Percentiles rank a stretch among this genome's conserved stretches.
Evolutionary conservation across 2,329 filamentous ascomycete genomes (phyloP).

Genomic region (Chalaropsis ovoidea): DNA sequence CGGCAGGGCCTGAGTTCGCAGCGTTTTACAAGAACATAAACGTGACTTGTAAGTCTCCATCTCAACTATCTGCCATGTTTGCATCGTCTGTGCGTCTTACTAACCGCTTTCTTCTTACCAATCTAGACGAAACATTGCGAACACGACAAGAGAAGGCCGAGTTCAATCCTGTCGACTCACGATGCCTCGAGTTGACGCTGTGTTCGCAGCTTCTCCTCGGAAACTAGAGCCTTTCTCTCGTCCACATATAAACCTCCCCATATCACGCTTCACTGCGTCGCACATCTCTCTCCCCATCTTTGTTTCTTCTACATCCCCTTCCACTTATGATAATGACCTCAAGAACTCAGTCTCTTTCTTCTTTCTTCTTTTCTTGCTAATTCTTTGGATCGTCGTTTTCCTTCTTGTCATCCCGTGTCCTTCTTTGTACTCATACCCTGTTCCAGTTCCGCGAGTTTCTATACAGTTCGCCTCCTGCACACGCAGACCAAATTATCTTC

Average conservation of each 20-base stretch:
- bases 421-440: not conserved
- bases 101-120: not conserved
- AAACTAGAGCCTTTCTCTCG: conserved; percentile 1
- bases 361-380: not conserved
- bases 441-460: conserved; percentile 12
- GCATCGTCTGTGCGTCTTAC: not conserved
- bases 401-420: not conserved
- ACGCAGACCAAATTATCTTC: not conserved
- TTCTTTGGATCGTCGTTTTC: not conserved
- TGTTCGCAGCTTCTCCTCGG: conserved; percentile 40
- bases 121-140: conserved; percentile 31
- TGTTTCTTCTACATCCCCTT: not conserved
- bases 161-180: conserved; percentile 42
- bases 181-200: conserved; percentile 43
- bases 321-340: conserved; percentile 7
- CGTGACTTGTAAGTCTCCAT: conserved; percentile 44
- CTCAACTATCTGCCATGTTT: not conserved
- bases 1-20: conserved; percentile 38
- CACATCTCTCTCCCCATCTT: not conserved
- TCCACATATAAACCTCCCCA: not conserved
- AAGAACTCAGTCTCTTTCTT: conserved; percentile 6
- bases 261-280: not conserved
- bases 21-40: conserved; percentile 48
- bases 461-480: conserved; percentile 15
- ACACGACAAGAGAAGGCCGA: conserved; percentile 43